Evolutionary conservation across 2,329 filamentous ascomycete species (phyloP), one percentile per base, ranked within the genome.

Genomic region (Fusarium equiseti): DNA sequence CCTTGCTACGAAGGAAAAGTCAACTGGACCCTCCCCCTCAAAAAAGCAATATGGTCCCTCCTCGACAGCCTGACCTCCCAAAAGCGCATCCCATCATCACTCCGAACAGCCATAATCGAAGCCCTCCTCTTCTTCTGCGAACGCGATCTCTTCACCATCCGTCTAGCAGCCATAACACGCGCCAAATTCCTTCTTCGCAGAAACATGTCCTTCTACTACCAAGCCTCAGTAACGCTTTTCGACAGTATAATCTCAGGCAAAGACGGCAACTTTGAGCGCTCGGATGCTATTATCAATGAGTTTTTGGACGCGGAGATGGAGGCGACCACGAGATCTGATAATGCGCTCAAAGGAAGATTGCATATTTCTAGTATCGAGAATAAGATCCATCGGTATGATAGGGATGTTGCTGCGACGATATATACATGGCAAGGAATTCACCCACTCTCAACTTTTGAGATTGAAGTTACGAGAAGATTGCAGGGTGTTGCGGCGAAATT

Each of bases 291-390:
- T 1, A 75, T 80, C 2, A 65, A 59, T 1, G 72, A 75, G 22
- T 79, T 79, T 49, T 38, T 72, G 1, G 66, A 52, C 0, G 71
- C 71, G 1, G 65, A 70, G 0, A 59, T 72, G 6, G 52, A 59
- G 1, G 62, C 66, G 0, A 29, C 44, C 2, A 77, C 73, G 0
- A 71, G 75, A 8, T 70, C 72, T 8, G 78, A 80, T 18, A 77
- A 78, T 3, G 77, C 77, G 0, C 31, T 80, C 0, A 63, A 63
- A 8, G 79, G 79, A n/a, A 72, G 79, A 4, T 63, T 80, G 6
- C 79, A 80, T 24, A 78, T 80, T 1, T 79, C 79, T 0, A 73
- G 75, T n/a, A 67, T 80, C 3, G 79, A 80, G 40, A 80, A 78
- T 38, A 80, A 79, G 52, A 78, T 80, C 3, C 75, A 77, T 24